These are phyloP conservation scores for Butyriboletus loyo DNA, from an alignment of 768 basidiomycete species.

Conservation along the genomic window DNA sequence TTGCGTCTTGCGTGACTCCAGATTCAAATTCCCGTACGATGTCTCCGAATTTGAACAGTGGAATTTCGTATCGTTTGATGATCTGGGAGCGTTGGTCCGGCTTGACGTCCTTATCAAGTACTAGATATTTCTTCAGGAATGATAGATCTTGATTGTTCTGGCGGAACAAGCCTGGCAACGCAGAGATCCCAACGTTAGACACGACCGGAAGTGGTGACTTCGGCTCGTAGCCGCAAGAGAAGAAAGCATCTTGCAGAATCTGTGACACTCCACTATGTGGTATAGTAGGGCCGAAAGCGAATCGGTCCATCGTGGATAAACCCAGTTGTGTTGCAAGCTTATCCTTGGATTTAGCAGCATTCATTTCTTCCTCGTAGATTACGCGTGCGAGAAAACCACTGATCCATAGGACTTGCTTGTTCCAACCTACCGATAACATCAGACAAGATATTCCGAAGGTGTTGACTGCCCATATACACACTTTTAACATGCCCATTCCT, in stretches of 20 bases:
- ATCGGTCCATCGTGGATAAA: conserved; percentile 79
- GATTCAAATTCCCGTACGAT: conserved; percentile 9
- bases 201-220: conserved; percentile 15
- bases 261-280: conserved; percentile 29
- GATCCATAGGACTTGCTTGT: conserved; percentile 78
- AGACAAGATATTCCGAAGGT: background rate
- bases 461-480: conserved; percentile 31
- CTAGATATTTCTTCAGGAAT: conserved; percentile 4
- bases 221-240: background rate
- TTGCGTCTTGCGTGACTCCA: conserved; percentile 5
- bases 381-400: conserved; percentile 79
- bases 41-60: background rate
- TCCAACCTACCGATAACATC: conserved; percentile 61
- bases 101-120: conserved; percentile 4
- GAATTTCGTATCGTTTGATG: conserved; percentile 7
- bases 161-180: conserved; percentile 2
- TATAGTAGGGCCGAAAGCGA: conserved; percentile 48
- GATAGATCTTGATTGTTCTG: background rate
- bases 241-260: conserved; percentile 14
- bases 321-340: conserved; percentile 28
- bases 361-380: conserved; percentile 84
- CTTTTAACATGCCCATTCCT: conserved; percentile 84
- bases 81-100: conserved; percentile 2
- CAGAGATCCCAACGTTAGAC: conserved; percentile 4
- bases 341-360: background rate